Conservation (phyloP, 352 stramenopile genomes). For the Phytophthora meadii region DNA sequence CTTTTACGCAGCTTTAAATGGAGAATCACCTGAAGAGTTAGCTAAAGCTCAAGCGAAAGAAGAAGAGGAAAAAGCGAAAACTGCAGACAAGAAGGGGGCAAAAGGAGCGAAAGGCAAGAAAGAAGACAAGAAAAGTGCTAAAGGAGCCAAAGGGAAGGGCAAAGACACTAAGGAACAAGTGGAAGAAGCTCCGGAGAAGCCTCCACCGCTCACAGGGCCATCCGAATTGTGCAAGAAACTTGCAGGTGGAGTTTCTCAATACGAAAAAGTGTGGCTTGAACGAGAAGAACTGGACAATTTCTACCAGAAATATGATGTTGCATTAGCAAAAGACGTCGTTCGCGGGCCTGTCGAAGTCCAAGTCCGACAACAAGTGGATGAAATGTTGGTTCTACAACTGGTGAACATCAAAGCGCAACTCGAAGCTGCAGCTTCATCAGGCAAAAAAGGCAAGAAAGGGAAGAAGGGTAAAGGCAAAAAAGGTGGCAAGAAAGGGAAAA, state of each 20-base stretch:
- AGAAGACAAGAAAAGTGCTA: conserved; percentile 59
- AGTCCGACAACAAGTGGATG: conserved; percentile 92
- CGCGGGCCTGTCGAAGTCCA: conserved; percentile 88
- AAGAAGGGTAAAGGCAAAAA: conserved; percentile 67
- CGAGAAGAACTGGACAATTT: conserved; percentile 92
- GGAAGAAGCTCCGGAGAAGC: conserved; percentile 79
- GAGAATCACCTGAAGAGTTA: conserved; percentile 37
- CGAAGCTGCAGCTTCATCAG: conserved; percentile 61
- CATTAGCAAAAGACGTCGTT: conserved; percentile 91
- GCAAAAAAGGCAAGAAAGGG: conserved; percentile 86
- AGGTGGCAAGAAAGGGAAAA: conserved; percentile 62
- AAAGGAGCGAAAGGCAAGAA: conserved; percentile 57
- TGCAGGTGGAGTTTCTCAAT: conserved; percentile 61
- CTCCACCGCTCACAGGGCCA: conserved; percentile 85
- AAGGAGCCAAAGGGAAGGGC: conserved; percentile 68
- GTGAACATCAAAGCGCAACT: conserved; percentile 94
- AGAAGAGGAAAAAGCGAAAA: conserved; percentile 56
- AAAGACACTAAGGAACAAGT: conserved; percentile 62
- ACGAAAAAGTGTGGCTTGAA: conserved; percentile 90
- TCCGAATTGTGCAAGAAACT: conserved; percentile 88
- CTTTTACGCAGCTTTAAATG: conserved; percentile 83
- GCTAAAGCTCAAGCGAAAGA: conserved; percentile 71
- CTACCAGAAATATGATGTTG: conserved; percentile 93
- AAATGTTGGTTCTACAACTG: conserved; percentile 94
- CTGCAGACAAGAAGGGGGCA: conserved; percentile 51